Percentiles rank a stretch among this genome's conserved stretches.
Conservation (phyloP, 306 rosid species). For the Inga oerstediana region DNA sequence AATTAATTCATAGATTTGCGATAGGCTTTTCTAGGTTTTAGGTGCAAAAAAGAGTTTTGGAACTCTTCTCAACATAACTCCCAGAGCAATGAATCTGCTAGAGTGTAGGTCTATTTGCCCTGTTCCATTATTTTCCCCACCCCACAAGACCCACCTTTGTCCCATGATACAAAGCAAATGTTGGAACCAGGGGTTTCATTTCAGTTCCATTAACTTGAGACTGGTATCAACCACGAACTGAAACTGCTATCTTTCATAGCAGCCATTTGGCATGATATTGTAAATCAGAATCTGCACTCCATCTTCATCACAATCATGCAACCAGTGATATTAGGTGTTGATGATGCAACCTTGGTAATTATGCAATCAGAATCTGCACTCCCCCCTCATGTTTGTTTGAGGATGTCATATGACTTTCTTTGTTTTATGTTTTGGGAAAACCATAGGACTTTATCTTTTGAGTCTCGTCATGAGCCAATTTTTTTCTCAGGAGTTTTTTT, state of each 20-base stretch:
- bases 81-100: not conserved
- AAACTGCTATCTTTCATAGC: not conserved
- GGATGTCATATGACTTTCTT: not conserved
- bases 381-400: not conserved
- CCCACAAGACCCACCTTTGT: not conserved
- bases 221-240: not conserved
- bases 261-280: not conserved
- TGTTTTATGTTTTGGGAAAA: not conserved
- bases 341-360: not conserved
- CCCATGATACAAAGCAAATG: not conserved
- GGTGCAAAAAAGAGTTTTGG: not conserved
- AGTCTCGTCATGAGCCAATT: not conserved
- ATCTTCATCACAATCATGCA: not conserved
- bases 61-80: not conserved
- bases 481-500: not conserved
- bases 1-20: not conserved
- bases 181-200: not conserved
- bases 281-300: not conserved
- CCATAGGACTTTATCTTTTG: not conserved
- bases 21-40: not conserved
- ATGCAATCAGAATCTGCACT: not conserved
- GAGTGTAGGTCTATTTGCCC: not conserved
- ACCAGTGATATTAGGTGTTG: not conserved
- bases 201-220: not conserved
- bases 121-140: not conserved